Conservation (phyloP, 805 yeast genomes). For the Kodamaea sagamina region DNA sequence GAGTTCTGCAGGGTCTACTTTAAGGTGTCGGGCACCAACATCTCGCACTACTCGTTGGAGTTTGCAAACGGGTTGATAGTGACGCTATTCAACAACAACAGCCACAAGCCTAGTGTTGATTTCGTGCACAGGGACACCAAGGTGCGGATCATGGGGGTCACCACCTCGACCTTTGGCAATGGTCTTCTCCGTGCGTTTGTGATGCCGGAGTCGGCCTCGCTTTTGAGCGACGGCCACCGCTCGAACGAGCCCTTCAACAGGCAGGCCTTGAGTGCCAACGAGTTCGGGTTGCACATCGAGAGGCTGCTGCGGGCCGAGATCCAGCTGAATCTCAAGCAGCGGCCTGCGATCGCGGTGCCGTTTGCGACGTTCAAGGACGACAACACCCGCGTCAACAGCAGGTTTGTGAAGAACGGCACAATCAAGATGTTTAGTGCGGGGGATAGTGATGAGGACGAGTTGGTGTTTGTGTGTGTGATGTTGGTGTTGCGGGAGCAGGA, state of each 20-base stretch:
- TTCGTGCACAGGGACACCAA: slow-evolving; percentile 28
- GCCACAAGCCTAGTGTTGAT: slow-evolving; percentile 33
- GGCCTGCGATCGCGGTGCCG: slow-evolving; percentile 27
- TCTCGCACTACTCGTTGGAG: slow-evolving; percentile 31
- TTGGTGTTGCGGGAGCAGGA: slow-evolving; percentile 37
- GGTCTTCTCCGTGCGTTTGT: slow-evolving; percentile 29
- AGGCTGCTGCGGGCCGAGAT: slow-evolving; percentile 24
- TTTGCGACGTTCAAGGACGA: slow-evolving; percentile 34
- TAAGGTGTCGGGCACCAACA: slow-evolving; percentile 28
- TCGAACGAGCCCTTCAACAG: slow-evolving; percentile 16
- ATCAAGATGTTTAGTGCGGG: slow-evolving; percentile 22
- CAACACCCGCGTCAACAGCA: slow-evolving; percentile 23
- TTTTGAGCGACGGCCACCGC: slow-evolving; percentile 25
- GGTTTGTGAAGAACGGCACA: slow-evolving; percentile 24
- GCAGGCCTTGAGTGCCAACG: slow-evolving; percentile 17
- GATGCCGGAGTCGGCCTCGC: slow-evolving; percentile 20
- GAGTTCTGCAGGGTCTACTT: slow-evolving; percentile 34
- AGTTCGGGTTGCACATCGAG: slow-evolving; percentile 23
- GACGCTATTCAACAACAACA: slow-evolving; percentile 30
- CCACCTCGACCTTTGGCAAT: slow-evolving; percentile 38
- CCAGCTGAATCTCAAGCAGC: slow-evolving; percentile 20
- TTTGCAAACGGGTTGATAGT: slow-evolving; percentile 21
- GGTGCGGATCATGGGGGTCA: slow-evolving; percentile 32
- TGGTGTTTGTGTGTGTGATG: slow-evolving; percentile 26
- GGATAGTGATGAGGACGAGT: slow-evolving; percentile 20